Percentiles rank a stretch among this genome's conserved stretches.
phyloP scores from a whole-genome alignment of 2,329 filamentous ascomycete species.

The Neopestalotiopsis sp. region DNA sequence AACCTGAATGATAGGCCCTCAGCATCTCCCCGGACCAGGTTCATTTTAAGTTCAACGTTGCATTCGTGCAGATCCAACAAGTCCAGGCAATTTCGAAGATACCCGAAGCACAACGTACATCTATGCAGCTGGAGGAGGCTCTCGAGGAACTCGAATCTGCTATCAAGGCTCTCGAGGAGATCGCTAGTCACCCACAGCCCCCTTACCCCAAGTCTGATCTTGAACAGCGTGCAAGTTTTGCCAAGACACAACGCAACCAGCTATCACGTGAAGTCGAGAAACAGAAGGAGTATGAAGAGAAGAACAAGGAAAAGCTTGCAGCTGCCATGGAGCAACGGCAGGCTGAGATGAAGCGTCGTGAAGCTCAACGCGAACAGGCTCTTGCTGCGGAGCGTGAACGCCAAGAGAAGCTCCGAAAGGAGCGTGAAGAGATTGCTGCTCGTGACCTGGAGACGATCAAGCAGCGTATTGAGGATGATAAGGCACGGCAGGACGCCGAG shows the following conservation, averaged over 20 bases:
- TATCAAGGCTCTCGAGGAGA: slow-evolving; percentile 73
- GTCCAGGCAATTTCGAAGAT: slow-evolving; percentile 80
- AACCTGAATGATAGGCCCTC: slow-evolving; percentile 63
- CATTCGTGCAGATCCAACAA: slow-evolving; percentile 95
- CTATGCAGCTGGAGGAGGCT: slow-evolving; percentile 82
- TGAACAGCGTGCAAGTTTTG: slow-evolving; percentile 97
- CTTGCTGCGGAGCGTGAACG: slow-evolving; percentile 75
- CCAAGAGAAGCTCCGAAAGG: slow-evolving; percentile 82
- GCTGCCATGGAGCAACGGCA: slow-evolving; percentile 82
- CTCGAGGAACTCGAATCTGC: slow-evolving; percentile 83
- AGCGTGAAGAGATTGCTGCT: slow-evolving; percentile 81
- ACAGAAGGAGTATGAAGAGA: slow-evolving; percentile 90
- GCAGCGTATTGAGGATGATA: slow-evolving; percentile 73
- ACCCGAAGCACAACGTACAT: slow-evolving; percentile 76
- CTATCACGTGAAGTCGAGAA: slow-evolving; percentile 83
- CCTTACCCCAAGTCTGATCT: slow-evolving; percentile 92
- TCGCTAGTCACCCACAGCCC: slow-evolving; percentile 67
- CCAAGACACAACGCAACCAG: slow-evolving; percentile 92
- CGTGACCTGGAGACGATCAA: slow-evolving; percentile 76
- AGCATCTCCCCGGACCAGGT: slow-evolving; percentile 81
- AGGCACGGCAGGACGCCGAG: slow-evolving; percentile 73
- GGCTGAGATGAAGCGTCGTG: slow-evolving; percentile 76
- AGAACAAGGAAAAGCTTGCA: slow-evolving; percentile 86
- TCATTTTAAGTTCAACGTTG: slow-evolving; percentile 96
- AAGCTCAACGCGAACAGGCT: slow-evolving; percentile 74